Base-by-base conservation (phyloP, 192 early-diverging fungal genomes). In the Backusella parvicylindrica region DNA sequence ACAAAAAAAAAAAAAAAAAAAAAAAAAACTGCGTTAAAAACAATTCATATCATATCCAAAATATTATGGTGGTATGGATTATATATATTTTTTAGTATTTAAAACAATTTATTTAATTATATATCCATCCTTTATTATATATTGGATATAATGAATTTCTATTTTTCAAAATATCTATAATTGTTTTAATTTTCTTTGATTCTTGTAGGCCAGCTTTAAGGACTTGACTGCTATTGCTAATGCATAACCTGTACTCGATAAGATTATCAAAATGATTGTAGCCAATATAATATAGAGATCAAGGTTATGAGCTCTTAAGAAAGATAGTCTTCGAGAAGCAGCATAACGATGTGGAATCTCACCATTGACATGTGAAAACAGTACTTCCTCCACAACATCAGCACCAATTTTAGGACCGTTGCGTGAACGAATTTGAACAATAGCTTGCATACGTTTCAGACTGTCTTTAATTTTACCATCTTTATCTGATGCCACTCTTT, bases 341-440 rank as follows among this genome's bases (percentile, higher is more conserved):
- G 49, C 40, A 35, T 74, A 74, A 2, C 72, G 67, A 31, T 73
- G 72, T 16, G 77, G 72, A 18, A 78, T 13, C 30, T 32, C 1
- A 1, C 73, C 53, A 23, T 73, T 50, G n/a, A 32, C 28, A 16
- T 49, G 8, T 21, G 72, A 32, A 35, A 79, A 79, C 0, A 64
- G 7, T 0, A 73, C 77, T 70, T 79, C 77, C 50, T 79, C 77
- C 18, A 79, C 53, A 11, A 68, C 12, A 69, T 72, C 71, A 5
- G 49, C 77, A 31, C 64, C 70, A 21, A 66, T 31, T 26, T 50
- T 31, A 37, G 38, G 38, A 21, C 64, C 71, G 5, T 50, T 36
- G 18, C 32, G 32, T 23, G 77, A 30, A 32, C 68, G 47, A 4
- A 78, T 32, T 43, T 78, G 77, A 28, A 73, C 67, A 21, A 70